Evolutionary conservation across 192 early-diverging fungal genomes (phyloP), one percentile per base, ranked within the genome.

Genomic region (Backusella tarrabulga): DNA sequence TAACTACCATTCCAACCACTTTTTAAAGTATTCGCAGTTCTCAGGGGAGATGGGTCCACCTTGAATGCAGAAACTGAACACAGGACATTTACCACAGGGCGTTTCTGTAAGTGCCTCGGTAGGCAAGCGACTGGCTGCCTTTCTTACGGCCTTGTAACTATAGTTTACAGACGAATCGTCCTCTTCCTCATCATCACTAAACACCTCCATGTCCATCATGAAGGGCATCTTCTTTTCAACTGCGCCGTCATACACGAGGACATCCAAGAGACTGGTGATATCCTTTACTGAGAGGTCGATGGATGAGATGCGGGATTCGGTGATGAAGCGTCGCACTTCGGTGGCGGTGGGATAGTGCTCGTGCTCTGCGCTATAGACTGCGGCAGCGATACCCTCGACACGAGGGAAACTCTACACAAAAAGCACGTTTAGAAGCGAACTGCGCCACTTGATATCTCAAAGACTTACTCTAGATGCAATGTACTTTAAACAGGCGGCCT

Each of bases 51-150:
- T 86, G 4, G 90, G 87, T 0, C 96, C 94, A 9, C 85, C 86
- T 40, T 86, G 90, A 36, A 82, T 85, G 83, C 97, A 98, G 68
- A 93, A 91, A 41, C 88, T 81, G 52, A 88, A 90, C 2, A 97
- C 77, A 17, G 96, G 94, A 75, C 97, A 99, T 34, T 85, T 87
- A 6, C 97, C 97, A 77, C 97, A 99, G 3, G 97, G 96, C 9
- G 92, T 87, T 56, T 95, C 94, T 34, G 93, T 90, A 77, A 90
- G 84, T 12, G 91, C 89, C 23, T 89, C 90, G 21, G 73, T 70
- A 12, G 80, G 79, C 2, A 86, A 79, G 7, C 73, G 69, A 41
- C 56, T 68, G 3, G 50, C 21, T 15, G 52, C 63, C 72, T 84
- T 85, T 40, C 89, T 82, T 8, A 93, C 76, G n/a, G 92, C 92